Evolutionary conservation across 495 filamentous ascomycete genomes (phyloP).

Genomic region (Penicillium subrubescens): DNA sequence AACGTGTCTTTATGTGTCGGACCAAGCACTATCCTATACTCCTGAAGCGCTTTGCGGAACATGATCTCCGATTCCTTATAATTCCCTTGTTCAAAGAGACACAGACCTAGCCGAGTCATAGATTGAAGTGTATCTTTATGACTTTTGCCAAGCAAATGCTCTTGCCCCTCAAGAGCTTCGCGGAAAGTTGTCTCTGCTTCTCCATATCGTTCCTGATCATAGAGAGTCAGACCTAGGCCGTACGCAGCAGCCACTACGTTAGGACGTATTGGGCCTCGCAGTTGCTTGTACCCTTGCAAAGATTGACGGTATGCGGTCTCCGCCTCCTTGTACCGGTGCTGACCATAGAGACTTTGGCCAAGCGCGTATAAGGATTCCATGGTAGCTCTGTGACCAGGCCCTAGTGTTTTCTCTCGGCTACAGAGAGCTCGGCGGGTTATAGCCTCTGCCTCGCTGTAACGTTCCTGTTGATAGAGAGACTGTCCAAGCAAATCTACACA

Average conservation of each 20-base stretch:
- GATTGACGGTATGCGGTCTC: not conserved
- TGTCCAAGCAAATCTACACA: not conserved
- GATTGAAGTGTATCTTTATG: not conserved
- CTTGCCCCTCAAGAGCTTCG: not conserved
- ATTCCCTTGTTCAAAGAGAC: not conserved
- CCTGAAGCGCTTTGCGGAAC: not conserved
- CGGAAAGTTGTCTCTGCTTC: not conserved
- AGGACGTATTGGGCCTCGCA: no score
- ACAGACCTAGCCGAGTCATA: not conserved
- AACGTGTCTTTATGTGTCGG: not conserved
- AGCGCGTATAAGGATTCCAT: not conserved
- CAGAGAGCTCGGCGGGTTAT: not conserved
- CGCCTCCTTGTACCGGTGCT: not conserved
- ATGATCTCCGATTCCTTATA: not conserved
- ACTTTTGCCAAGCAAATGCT: not conserved
- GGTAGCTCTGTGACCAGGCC: not conserved
- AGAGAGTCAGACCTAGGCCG: not conserved
- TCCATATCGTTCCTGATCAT: not conserved
- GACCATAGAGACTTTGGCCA: not conserved
- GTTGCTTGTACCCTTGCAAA: not conserved
- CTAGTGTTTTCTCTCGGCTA: not conserved
- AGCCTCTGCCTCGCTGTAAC: not conserved
- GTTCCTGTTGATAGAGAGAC: not conserved
- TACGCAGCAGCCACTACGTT: no score
- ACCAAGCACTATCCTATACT: not conserved